Conservation (phyloP, 2,329 filamentous ascomycete species). For the Aspergillus brasiliensis region DNA sequence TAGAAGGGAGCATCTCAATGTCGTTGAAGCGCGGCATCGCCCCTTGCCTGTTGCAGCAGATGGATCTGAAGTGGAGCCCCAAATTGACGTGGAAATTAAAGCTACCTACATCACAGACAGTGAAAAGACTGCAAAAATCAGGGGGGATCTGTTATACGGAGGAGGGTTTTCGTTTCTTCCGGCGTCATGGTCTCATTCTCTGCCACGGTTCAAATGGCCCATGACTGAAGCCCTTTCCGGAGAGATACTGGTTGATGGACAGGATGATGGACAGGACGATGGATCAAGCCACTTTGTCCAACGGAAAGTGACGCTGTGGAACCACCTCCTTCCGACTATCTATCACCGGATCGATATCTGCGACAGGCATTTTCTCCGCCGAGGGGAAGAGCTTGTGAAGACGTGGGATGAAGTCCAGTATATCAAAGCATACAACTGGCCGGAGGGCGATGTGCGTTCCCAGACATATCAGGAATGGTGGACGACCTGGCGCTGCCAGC, state of each 20-base stretch:
- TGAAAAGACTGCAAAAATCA: conserved; percentile 17
- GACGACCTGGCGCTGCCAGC: conserved; percentile 50
- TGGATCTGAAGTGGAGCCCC: conserved; percentile 34
- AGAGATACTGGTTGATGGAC: conserved; percentile 13
- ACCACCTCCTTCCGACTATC: conserved; percentile 21
- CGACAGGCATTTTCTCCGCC: conserved; percentile 8
- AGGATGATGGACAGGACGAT: neutral
- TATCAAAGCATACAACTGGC: conserved; percentile 24
- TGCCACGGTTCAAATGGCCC: conserved; percentile 21
- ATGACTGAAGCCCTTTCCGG: conserved; percentile 20
- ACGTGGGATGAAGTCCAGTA: conserved; percentile 21
- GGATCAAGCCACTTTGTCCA: conserved; percentile 8
- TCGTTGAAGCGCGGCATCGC: conserved; percentile 35
- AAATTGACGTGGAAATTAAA: conserved; percentile 29
- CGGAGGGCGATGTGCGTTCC: conserved; percentile 21
- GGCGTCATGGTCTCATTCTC: conserved; percentile 2
- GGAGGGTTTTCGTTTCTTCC: conserved; percentile 20
- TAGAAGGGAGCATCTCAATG: conserved; percentile 43
- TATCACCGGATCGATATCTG: conserved; percentile 18
- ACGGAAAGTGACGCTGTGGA: conserved; percentile 23
- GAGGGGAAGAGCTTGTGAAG: conserved; percentile 11
- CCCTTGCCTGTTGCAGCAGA: conserved; percentile 26
- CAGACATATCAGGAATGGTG: conserved; percentile 38
- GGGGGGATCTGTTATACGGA: conserved; percentile 14
- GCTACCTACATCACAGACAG: conserved; percentile 16